These are phyloP conservation scores for Yueomyces sinensis DNA, from an alignment of 805 yeast genomes.

Conservation along the genomic window DNA sequence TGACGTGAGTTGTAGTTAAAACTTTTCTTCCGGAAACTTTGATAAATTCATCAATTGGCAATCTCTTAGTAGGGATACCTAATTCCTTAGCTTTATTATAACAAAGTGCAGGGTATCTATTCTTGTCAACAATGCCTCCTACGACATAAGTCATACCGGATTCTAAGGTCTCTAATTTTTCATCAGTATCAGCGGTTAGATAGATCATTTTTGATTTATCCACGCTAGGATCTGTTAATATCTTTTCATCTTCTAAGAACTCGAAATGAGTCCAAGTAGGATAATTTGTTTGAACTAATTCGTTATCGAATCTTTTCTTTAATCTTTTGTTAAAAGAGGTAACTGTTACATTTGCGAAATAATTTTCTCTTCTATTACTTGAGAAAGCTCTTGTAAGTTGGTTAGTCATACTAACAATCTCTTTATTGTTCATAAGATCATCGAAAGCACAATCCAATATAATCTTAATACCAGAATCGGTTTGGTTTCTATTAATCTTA, in stretches of 20 bases:
- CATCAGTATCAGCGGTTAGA: slow-evolving; percentile 78
- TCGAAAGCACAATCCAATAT: slow-evolving; percentile 89
- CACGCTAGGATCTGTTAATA: slow-evolving; percentile 20
- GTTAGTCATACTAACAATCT: slow-evolving; percentile 52
- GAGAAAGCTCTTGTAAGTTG: slow-evolving; percentile 79
- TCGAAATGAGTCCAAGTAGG: slow-evolving; percentile 54
- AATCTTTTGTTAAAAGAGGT: slow-evolving; percentile 56
- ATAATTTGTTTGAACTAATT: slow-evolving; percentile 40
- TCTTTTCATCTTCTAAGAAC: slow-evolving; percentile 31
- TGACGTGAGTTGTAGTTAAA: slow-evolving; percentile 90
- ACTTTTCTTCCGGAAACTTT: slow-evolving; percentile 77
- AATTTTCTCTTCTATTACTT: slow-evolving; percentile 49
- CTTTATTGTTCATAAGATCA: slow-evolving; percentile 71
- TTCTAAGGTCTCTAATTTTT: slow-evolving; percentile 46
- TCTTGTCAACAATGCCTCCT: slow-evolving; percentile 96
- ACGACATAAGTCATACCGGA: slow-evolving; percentile 68
- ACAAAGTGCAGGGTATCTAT: slow-evolving; percentile 73
- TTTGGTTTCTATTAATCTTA: slow-evolving; percentile 29
- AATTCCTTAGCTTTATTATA: slow-evolving; percentile 63
- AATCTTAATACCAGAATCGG: slow-evolving; percentile 35
- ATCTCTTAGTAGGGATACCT: slow-evolving; percentile 58
- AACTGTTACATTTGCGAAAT: slow-evolving; percentile 45
- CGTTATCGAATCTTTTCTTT: slow-evolving; percentile 52
- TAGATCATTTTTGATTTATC: slow-evolving; percentile 41
- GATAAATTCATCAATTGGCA: slow-evolving; percentile 81